Evolutionary conservation across 345 rosid species (phyloP).

Genomic region (Corymbia maculata): DNA sequence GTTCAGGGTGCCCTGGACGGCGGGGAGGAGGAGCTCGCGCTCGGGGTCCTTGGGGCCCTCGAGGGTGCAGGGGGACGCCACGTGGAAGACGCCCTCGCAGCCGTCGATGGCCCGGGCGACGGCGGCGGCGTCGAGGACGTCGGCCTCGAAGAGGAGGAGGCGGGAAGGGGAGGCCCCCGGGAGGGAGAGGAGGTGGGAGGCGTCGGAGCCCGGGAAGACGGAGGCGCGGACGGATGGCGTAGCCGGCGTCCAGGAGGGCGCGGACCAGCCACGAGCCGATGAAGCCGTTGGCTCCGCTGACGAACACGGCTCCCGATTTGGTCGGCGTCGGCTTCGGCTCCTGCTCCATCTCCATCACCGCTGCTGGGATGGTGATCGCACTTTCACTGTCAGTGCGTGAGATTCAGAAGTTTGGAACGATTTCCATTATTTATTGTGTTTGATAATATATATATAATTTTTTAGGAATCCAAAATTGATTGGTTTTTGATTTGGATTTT

Average conservation of each 20-base stretch:
- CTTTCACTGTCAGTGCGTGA: too few relatives aligned
- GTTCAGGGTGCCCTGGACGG: constrained; percentile 69
- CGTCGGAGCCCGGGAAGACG: constrained; percentile 51
- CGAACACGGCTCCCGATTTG: constrained; percentile 45
- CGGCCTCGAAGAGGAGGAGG: constrained; percentile 48
- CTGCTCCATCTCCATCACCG: background rate
- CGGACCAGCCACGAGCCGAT: constrained; percentile 70
- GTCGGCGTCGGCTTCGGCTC: background rate
- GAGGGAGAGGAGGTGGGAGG: constrained; percentile 39
- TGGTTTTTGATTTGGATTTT: too few relatives aligned
- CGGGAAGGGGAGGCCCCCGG: constrained; percentile 12
- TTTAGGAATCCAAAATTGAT: too few relatives aligned
- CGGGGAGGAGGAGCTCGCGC: constrained; percentile 57
- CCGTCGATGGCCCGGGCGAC: constrained; percentile 48
- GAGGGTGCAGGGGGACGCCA: constrained; percentile 80
- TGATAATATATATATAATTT: too few relatives aligned
- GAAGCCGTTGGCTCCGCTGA: constrained; percentile 84
- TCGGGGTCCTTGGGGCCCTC: constrained; percentile 58
- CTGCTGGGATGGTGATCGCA: background rate
- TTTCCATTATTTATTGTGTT: too few relatives aligned
- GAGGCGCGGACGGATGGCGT: constrained; percentile 57
- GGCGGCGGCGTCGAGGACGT: constrained; percentile 49
- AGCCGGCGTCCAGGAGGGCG: constrained; percentile 41
- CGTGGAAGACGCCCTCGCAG: constrained; percentile 77
- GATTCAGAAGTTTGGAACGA: too few relatives aligned